These are phyloP conservation scores for Lasiodiplodia theobromae DNA, from an alignment of 2,329 filamentous ascomycete genomes.

Conservation along the genomic window DNA sequence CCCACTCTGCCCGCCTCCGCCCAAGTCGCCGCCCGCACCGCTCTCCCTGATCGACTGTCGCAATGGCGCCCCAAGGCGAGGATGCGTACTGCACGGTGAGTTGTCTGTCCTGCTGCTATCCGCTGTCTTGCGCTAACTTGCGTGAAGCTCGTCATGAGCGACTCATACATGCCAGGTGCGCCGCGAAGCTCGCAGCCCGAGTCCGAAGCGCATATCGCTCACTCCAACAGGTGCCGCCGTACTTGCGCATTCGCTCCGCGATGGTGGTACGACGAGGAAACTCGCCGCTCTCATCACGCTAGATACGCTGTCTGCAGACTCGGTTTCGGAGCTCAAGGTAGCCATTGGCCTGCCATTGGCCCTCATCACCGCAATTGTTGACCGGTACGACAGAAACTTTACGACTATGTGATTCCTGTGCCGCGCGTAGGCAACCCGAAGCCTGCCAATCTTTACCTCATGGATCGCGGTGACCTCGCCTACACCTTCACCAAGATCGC, in stretches of 20 bases:
- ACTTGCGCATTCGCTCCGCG: constrained; percentile 90
- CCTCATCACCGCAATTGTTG: constrained; percentile 28
- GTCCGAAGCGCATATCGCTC: constrained; percentile 19
- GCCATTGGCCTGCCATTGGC: constrained; percentile 25
- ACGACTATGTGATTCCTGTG: constrained; percentile 88
- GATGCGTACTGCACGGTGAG: constrained; percentile 70
- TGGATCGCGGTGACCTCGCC: constrained; percentile 88
- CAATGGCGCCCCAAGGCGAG: constrained; percentile 52
- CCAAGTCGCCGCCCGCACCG: constrained; percentile 10
- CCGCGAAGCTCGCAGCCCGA: constrained; percentile 22
- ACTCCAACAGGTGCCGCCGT: constrained; percentile 78
- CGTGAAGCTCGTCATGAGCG: constrained; percentile 84
- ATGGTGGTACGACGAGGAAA: constrained; percentile 86
- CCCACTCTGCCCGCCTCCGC: constrained; percentile 10
- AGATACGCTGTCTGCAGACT: constrained; percentile 77
- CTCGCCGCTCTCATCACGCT: constrained; percentile 83
- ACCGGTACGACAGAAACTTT: constrained; percentile 67
- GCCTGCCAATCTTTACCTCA: constrained; percentile 84
- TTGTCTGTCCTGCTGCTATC: background rate
- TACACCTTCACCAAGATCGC: constrained; percentile 97
- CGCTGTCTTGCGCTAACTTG: constrained; percentile 35
- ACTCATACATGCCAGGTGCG: constrained; percentile 89
- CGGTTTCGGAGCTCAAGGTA: constrained; percentile 80
- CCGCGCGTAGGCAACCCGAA: constrained; percentile 77
- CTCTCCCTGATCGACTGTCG: constrained; percentile 24